Evolutionary conservation across 2,329 filamentous ascomycete genomes (phyloP).

Genomic region (Camillea tinctor): DNA sequence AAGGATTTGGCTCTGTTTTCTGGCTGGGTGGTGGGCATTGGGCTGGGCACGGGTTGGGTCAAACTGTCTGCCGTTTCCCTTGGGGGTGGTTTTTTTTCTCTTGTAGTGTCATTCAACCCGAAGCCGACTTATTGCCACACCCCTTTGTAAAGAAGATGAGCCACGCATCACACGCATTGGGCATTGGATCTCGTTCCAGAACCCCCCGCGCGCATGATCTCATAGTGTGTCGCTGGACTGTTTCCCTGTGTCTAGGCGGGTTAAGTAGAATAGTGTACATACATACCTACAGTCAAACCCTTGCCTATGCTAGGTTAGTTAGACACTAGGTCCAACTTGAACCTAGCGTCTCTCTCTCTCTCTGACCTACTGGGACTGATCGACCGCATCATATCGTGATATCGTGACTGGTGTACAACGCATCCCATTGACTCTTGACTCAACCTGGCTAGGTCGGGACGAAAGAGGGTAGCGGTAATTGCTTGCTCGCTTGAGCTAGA

Average conservation of each 20-base stretch:
- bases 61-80: too few relatives aligned
- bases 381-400: too few relatives aligned
- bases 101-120: not conserved
- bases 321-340: too few relatives aligned
- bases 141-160: not conserved
- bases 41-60: not conserved
- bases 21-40: slow-evolving; percentile 10
- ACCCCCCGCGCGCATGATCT: slow-evolving; percentile 20
- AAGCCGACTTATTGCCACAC: not conserved
- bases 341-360: too few relatives aligned
- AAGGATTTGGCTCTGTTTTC: slow-evolving; percentile 7
- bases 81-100: too few relatives aligned
- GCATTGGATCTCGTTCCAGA: not conserved
- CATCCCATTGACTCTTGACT: not conserved
- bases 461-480: not conserved
- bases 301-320: not conserved
- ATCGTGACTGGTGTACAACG: not conserved
- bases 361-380: too few relatives aligned
- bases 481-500: not conserved
- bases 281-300: too few relatives aligned
- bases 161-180: not conserved
- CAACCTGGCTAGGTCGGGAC: too few relatives aligned
- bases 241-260: too few relatives aligned
- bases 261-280: too few relatives aligned
- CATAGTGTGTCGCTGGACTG: slow-evolving; percentile 5